Base-by-base conservation (phyloP, 345 rosid species). In the Lenwebbia sp. region DNA sequence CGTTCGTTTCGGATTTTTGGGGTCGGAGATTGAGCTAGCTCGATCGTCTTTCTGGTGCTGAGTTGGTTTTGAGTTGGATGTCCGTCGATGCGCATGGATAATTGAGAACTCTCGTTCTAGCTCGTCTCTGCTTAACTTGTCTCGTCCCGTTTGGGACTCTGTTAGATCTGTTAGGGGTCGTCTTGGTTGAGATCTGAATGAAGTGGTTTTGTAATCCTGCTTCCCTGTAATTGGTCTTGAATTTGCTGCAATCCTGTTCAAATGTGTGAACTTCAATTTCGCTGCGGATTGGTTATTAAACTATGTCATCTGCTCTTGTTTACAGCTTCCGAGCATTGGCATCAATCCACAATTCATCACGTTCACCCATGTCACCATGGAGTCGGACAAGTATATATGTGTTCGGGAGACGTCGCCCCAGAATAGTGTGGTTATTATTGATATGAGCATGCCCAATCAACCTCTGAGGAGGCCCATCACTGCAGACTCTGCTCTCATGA, bases 401-500 rank as follows among this genome's bases (percentile, higher is more conserved):
- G 98, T 96, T 56, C 90, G 96, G 87, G 98, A 96, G 90, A 96
- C 98, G 28, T 87, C 98, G n/a, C 96, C 96, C 1, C 98, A 95
- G 86, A 94, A 94, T 82, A 95, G 95, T 85, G 97, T 95, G 56
- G 98, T 95, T 25, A 93, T 96, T 84, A 85, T 95, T 56, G 99
- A 93, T 86, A 95, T 96, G 98, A 94, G 62, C 86, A 92, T 93
- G 97, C 98, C 99, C 54, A 93, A 88, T 89, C 98, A 96, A 89
- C 99, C 98, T 52, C 81, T 95, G 57, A 88, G 98, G 83, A 91
- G 99, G 87, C 97, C 97, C 83, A 95, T 96, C 83, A 96, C 96
- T 51, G 99, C 98, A 12, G 95, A 95, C 74, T 96, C 98, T 17
- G 96, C 97, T 28, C 91, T 93, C 30, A 94, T 94, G 99, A 94